Conservation (phyloP, 805 yeast genomes). For the Kodamaea lidongshanica region DNA sequence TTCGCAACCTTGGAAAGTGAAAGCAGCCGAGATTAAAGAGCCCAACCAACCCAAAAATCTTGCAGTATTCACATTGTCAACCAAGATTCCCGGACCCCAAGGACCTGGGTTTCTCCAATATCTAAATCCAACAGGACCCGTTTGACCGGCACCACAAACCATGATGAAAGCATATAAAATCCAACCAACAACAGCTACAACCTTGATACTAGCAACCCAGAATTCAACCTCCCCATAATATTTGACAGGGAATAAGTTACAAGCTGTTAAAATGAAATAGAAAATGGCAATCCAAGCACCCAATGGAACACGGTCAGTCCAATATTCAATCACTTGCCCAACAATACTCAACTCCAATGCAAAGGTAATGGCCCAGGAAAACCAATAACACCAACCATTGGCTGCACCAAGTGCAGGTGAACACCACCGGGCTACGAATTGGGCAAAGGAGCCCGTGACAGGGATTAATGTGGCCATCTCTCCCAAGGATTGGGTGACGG, state of each 20-base stretch:
- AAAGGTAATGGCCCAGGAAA: slow-evolving; percentile 27
- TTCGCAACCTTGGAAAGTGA: slow-evolving; percentile 43
- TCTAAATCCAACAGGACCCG: slow-evolving; percentile 44
- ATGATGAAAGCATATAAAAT: slow-evolving; percentile 30
- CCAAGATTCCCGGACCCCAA: too few species aligned
- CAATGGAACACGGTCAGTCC: slow-evolving; percentile 27
- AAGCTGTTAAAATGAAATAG: slow-evolving; percentile 18
- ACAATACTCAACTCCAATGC: slow-evolving; percentile 41
- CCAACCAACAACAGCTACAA: slow-evolving; percentile 26
- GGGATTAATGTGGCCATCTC: slow-evolving; percentile 32
- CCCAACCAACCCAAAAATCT: slow-evolving; percentile 20
- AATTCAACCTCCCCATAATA: slow-evolving; percentile 35
- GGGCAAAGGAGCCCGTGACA: slow-evolving; percentile 30
- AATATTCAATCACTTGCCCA: slow-evolving; percentile 28
- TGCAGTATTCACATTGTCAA: slow-evolving; percentile 16
- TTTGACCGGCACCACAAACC: slow-evolving; percentile 36
- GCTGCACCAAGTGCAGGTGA: slow-evolving; percentile 30
- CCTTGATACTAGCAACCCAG: slow-evolving; percentile 29
- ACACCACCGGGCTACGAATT: slow-evolving; percentile 24
- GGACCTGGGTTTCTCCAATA: slow-evolving; percentile 27
- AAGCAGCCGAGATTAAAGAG: slow-evolving; percentile 22
- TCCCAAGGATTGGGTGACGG: slow-evolving; percentile 28
- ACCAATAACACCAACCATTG: slow-evolving; percentile 30
- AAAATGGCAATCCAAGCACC: slow-evolving; percentile 38
- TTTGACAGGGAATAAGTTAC: slow-evolving; percentile 26